These are phyloP conservation scores for Echium plantagineum DNA, from an alignment of 257 asterid genomes.

Conservation along the genomic window DNA sequence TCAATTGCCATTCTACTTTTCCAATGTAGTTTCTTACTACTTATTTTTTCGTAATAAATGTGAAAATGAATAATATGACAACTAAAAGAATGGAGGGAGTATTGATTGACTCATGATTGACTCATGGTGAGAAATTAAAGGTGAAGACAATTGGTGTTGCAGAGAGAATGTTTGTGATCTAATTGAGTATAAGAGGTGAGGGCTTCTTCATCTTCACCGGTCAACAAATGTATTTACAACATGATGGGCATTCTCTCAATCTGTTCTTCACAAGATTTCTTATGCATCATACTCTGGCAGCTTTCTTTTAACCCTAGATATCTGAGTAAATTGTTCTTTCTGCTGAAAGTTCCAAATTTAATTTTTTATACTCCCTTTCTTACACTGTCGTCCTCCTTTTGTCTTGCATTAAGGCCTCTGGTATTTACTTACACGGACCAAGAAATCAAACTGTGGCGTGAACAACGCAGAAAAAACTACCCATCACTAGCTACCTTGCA, in stretches of 20 bases:
- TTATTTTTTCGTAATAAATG: too few species aligned
- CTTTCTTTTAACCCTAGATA: background rate
- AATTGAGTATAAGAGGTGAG: background rate
- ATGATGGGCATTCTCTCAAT: background rate
- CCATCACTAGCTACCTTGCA: conserved; percentile 58
- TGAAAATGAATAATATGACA: too few species aligned
- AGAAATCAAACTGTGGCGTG: conserved; percentile 89
- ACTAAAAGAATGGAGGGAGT: too few species aligned
- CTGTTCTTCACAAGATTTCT: background rate
- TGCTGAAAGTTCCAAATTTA: conserved; percentile 7
- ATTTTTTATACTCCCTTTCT: conserved; percentile 11
- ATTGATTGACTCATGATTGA: too few species aligned
- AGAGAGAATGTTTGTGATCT: background rate
- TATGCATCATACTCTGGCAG: background rate
- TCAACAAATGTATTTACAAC: background rate
- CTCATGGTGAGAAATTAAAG: too few species aligned
- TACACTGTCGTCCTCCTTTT: conserved; percentile 6
- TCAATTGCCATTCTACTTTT: too few species aligned
- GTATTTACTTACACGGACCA: conserved; percentile 51
- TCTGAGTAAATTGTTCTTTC: background rate
- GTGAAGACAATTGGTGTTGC: background rate
- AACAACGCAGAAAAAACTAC: conserved; percentile 53
- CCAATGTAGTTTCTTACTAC: too few species aligned
- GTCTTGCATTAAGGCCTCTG: conserved; percentile 30
- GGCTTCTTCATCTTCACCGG: too few species aligned